These are phyloP conservation scores for Arthrobotrys musiformis DNA, from an alignment of 2,329 filamentous ascomycete species.

Conservation along the genomic window DNA sequence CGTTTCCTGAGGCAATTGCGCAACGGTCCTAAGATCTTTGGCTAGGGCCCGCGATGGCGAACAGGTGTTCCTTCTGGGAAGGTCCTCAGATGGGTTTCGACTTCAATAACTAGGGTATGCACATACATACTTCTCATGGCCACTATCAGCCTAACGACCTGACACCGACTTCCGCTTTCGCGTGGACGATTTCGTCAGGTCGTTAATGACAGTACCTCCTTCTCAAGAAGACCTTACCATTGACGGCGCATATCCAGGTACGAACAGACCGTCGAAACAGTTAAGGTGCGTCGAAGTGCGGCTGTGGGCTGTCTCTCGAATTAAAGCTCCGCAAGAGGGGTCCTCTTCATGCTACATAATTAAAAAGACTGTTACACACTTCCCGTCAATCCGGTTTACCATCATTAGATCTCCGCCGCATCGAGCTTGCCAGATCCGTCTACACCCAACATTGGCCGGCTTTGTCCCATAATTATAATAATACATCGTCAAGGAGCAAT, in stretches of 20 bases:
- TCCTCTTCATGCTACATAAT: not conserved
- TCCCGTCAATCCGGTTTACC: constrained; percentile 13
- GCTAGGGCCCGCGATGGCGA: not conserved
- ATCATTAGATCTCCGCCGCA: constrained; percentile 8
- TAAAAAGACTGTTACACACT: constrained; percentile 32
- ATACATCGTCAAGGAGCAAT: constrained; percentile 11
- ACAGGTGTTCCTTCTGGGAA: constrained; percentile 33
- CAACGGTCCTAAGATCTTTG: constrained; percentile 33
- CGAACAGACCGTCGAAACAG: not conserved
- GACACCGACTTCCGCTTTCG: constrained; percentile 34
- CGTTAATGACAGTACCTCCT: not conserved
- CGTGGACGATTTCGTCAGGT: constrained; percentile 18
- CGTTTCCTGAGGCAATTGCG: constrained; percentile 48
- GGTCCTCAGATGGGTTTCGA: constrained; percentile 20
- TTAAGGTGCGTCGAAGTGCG: not conserved
- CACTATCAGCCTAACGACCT: constrained; percentile 30
- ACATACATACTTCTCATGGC: constrained; percentile 10
- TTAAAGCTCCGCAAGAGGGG: not conserved
- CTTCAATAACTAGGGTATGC: constrained; percentile 15
- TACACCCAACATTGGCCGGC: not conserved
- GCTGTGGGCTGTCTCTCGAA: not conserved
- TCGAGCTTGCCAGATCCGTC: constrained; percentile 48
- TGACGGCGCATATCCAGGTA: not conserved
- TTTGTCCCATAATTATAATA: constrained; percentile 3
- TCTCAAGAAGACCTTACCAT: not conserved